A percentile compares a stretch with the other conserved stretches of the same genome.
Evolutionary conservation across 148 eudicot species (phyloP).

Genomic region (Vaccinium vitisidaea): DNA sequence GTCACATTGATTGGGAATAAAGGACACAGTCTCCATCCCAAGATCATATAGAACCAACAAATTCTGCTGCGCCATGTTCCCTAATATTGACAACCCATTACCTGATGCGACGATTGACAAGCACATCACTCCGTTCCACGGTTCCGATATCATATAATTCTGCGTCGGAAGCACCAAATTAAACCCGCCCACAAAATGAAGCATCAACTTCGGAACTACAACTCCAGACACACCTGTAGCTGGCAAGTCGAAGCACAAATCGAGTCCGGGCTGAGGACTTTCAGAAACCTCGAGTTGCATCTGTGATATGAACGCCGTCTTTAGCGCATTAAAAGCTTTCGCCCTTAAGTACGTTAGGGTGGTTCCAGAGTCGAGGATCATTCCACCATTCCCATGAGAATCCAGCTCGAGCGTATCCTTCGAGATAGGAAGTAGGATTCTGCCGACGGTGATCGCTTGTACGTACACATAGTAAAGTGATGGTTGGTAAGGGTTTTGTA

Average conservation of each 20-base stretch:
- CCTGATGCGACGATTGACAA: constrained; percentile 28
- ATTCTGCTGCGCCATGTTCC: constrained; percentile 36
- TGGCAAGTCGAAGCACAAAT: constrained; percentile 39
- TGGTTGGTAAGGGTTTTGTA: constrained; percentile 18
- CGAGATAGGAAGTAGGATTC: constrained; percentile 23
- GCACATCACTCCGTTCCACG: constrained; percentile 21
- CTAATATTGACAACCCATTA: constrained; percentile 26
- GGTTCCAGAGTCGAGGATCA: constrained; percentile 39
- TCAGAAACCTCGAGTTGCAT: constrained; percentile 22
- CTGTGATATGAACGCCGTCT: constrained; percentile 22
- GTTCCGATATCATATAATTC: constrained; percentile 23
- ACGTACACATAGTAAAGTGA: constrained; percentile 27
- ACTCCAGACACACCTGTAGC: neutral
- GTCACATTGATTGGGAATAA: constrained; percentile 30
- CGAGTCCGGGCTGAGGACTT: constrained; percentile 16
- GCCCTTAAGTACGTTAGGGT: constrained; percentile 26
- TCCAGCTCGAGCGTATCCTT: neutral
- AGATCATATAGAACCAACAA: constrained; percentile 33
- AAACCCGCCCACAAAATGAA: constrained; percentile 27
- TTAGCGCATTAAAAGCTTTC: constrained; percentile 21
- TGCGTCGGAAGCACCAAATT: constrained; percentile 32
- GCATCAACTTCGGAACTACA: constrained; percentile 25
- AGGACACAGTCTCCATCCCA: constrained; percentile 26
- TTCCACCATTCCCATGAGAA: constrained; percentile 28
- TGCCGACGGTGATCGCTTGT: constrained; percentile 32